Evolutionary conservation across 139 green algal genomes (phyloP).

Genomic region (Trebouxia sp.): DNA sequence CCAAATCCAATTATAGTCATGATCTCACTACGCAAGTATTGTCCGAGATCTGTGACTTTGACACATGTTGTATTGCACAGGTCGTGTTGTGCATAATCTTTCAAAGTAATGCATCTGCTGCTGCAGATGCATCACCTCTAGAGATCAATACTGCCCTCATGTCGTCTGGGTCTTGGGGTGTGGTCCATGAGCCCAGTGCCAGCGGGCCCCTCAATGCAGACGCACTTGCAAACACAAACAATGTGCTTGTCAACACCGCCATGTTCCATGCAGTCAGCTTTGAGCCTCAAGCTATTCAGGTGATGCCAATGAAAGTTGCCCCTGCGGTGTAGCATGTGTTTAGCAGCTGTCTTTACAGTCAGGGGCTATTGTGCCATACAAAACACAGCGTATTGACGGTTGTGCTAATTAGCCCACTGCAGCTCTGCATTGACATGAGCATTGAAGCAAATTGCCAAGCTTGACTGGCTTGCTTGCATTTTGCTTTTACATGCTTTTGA

Average conservation of each 20-base stretch:
- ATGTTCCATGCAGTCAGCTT: constrained; percentile 23
- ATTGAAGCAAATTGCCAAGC: no score
- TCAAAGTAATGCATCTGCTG: not conserved
- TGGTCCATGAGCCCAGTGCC: constrained; percentile 33
- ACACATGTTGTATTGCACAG: not conserved
- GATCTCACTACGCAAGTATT: not conserved
- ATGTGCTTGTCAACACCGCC: constrained; percentile 58
- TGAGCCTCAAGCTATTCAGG: not conserved
- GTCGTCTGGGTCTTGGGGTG: constrained; percentile 2
- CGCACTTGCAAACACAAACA: constrained; percentile 53
- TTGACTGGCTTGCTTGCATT: no score
- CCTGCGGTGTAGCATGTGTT: not conserved
- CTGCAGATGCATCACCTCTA: constrained; percentile 39
- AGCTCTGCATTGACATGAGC: no score
- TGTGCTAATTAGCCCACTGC: no score
- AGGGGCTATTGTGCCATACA: no score
- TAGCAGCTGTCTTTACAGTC: no score
- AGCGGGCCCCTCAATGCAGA: constrained; percentile 35
- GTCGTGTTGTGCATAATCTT: constrained; percentile 2
- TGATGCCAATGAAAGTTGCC: not conserved
- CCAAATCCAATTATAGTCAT: no score
- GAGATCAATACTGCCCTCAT: constrained; percentile 55
- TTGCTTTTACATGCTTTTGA: no score
- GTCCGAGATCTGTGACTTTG: not conserved
- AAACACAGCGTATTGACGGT: no score